Percentiles rank a stretch among this genome's conserved stretches.
These are phyloP conservation scores for Fusarium dimerum DNA, from an alignment of 2,329 filamentous ascomycete genomes.

Conservation along the genomic window DNA sequence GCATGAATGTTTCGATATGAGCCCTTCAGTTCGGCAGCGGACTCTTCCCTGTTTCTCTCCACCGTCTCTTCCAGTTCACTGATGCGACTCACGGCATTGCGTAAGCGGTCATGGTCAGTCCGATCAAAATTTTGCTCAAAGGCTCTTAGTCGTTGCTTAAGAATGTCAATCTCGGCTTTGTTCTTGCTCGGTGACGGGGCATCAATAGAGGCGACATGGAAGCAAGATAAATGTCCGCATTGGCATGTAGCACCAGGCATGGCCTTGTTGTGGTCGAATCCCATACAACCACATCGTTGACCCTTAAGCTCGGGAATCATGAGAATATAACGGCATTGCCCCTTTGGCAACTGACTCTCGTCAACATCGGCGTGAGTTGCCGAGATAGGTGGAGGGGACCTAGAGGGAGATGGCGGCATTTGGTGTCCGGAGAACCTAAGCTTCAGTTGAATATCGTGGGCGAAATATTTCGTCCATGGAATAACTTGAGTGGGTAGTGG, in stretches of 20 bases:
- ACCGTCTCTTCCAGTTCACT: constrained; percentile 55
- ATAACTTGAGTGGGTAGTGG: constrained; percentile 1
- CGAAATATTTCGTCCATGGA: constrained; percentile 30
- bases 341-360: constrained; percentile 53
- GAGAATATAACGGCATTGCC: constrained; percentile 61
- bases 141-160: constrained; percentile 27
- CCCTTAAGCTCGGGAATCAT: constrained; percentile 58
- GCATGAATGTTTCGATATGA: constrained; percentile 56
- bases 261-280: constrained; percentile 55
- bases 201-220: constrained; percentile 53
- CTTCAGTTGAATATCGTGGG: constrained; percentile 21
- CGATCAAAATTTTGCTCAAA: constrained; percentile 37
- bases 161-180: constrained; percentile 37
- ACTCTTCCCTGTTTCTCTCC: constrained; percentile 53
- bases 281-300: constrained; percentile 59
- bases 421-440: constrained; percentile 28
- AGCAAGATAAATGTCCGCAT: constrained; percentile 62
- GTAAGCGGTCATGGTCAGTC: constrained; percentile 39
- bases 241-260: constrained; percentile 57
- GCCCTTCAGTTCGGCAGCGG: constrained; percentile 53
- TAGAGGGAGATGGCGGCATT: constrained; percentile 29
- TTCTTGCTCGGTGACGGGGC: constrained; percentile 51
- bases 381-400: constrained; percentile 25
- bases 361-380: constrained; percentile 32
- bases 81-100: constrained; percentile 45